Base-by-base conservation (phyloP, 1,284 basidiomycete species). In the Leccinum angustisporum region DNA sequence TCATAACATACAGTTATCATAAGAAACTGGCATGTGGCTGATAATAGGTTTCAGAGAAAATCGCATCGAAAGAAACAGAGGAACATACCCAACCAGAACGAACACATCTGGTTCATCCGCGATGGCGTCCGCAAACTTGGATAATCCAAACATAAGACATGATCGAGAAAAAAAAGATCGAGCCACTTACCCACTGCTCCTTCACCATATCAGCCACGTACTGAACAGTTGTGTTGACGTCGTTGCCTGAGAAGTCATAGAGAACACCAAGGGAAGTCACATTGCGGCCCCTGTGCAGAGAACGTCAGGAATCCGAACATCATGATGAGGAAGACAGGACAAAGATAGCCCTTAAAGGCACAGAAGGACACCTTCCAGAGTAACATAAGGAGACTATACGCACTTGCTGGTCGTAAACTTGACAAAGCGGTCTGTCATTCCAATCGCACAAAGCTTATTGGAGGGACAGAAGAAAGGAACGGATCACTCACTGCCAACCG, bases 211-310 rank as follows among this genome's bases (percentile, higher is more conserved):
- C 79, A 9, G 77, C 81, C 5, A 92, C 88, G 56, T 77, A 79
- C 71, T 93, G 92, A 21, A 94, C 88, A 2, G 88, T 90, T 1
- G 87, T 90, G 65, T 89, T 89, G 57, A 76, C 76, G 56, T 80
- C 81, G 64, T 87, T 86, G 7, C 83, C 85, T 0, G 81, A 84
- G 69, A 92, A 92, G 71, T 93, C 82, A 63, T 79, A 95, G 5
- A 95, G 74, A n/a, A 94, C 88, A 25, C 94, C 92, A 34, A 95
- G 80, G 1, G 92, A 84, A 0, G 91, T 95, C 46, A 95, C 87
- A 53, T 78, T 82, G 31, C 86, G 82, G 13, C 90, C 91, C 65
- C 86, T 90, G 55, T 13, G 52, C 18, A 13, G 13, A 31, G 46
- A 13, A 8, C 6, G 38, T 66, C 10, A 27, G 13, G 14, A 55